phyloP scores from a whole-genome alignment of 768 basidiomycete species.

The Pleurotus eryngii region DNA sequence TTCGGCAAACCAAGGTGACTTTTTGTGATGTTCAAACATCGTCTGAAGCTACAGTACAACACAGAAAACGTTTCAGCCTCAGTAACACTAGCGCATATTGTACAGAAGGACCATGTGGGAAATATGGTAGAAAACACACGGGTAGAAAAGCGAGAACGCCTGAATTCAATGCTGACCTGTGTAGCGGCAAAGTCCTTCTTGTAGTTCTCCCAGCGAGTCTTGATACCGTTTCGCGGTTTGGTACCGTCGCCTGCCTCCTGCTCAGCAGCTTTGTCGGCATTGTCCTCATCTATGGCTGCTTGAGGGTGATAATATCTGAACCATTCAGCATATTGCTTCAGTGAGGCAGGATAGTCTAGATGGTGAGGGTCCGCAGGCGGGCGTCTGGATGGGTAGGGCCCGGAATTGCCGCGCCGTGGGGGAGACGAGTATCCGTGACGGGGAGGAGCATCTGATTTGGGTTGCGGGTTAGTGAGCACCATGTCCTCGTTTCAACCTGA shows the following conservation, averaged over 20 bases:
- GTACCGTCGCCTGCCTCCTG: slow-evolving; percentile 79
- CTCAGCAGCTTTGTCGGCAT: slow-evolving; percentile 78
- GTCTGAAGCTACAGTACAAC: slow-evolving; percentile 77
- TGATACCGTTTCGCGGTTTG: slow-evolving; percentile 83
- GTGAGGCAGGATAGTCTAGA: slow-evolving; percentile 74
- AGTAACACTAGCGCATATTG: slow-evolving; percentile 13
- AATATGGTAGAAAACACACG: slow-evolving; percentile 21
- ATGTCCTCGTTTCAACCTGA: not conserved
- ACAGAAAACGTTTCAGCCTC: slow-evolving; percentile 30
- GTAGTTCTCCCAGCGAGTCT: slow-evolving; percentile 86
- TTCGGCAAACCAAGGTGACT: slow-evolving; percentile 96
- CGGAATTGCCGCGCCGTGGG: slow-evolving; percentile 57
- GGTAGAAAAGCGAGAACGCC: slow-evolving; percentile 11
- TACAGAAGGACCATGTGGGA: slow-evolving; percentile 20
- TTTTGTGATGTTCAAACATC: slow-evolving; percentile 93
- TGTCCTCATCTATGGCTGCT: slow-evolving; percentile 80
- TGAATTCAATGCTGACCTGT: slow-evolving; percentile 62
- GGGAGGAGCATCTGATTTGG: slow-evolving; percentile 56
- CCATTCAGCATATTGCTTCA: slow-evolving; percentile 89
- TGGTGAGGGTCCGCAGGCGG: slow-evolving; percentile 77
- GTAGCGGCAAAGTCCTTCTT: slow-evolving; percentile 85
- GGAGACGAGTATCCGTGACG: slow-evolving; percentile 61
- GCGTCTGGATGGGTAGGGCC: slow-evolving; percentile 48
- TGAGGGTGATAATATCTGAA: slow-evolving; percentile 75
- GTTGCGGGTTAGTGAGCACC: slow-evolving; percentile 10